Conservation (phyloP, 1,284 basidiomycete genomes). For the Heimioporus retisporus region DNA sequence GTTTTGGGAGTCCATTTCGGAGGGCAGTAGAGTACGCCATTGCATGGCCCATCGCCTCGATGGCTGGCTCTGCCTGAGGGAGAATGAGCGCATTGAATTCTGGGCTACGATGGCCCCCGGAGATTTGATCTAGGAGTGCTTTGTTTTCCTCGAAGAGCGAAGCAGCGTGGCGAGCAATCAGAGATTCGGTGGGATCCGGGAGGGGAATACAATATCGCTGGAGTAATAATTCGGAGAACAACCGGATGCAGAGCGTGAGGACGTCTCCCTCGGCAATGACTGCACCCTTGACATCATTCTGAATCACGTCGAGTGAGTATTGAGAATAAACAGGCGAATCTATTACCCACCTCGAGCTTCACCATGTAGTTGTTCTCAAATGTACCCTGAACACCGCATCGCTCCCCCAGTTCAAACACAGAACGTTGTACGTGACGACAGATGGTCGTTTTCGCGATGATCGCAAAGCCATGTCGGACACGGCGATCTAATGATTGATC, state of each 20-base stretch:
- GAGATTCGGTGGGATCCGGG: conserved; percentile 52
- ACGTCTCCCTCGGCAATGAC: conserved; percentile 67
- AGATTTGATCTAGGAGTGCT: conserved; percentile 45
- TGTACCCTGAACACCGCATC: conserved; percentile 66
- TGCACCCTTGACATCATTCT: conserved; percentile 62
- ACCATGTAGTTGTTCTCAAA: conserved; percentile 66
- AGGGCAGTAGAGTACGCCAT: conserved; percentile 59
- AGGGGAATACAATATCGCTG: conserved; percentile 55
- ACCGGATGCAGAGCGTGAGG: conserved; percentile 60
- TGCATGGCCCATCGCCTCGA: conserved; percentile 64
- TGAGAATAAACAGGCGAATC: background rate
- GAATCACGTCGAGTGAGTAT: background rate
- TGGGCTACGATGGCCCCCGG: conserved; percentile 55
- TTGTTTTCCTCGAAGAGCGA: conserved; percentile 56
- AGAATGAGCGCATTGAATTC: conserved; percentile 59
- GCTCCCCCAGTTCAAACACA: conserved; percentile 58
- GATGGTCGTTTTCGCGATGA: conserved; percentile 62
- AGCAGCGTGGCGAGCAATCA: conserved; percentile 56
- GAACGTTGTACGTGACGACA: conserved; percentile 59
- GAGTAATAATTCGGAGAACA: conserved; percentile 62
- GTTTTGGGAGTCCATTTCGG: conserved; percentile 51
- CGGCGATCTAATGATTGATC: conserved; percentile 49
- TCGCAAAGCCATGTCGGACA: conserved; percentile 59
- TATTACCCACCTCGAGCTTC: background rate
- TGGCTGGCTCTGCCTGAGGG: conserved; percentile 56